Conservation (phyloP, 495 filamentous ascomycete genomes). For the Astrocystis sublimbata region DNA sequence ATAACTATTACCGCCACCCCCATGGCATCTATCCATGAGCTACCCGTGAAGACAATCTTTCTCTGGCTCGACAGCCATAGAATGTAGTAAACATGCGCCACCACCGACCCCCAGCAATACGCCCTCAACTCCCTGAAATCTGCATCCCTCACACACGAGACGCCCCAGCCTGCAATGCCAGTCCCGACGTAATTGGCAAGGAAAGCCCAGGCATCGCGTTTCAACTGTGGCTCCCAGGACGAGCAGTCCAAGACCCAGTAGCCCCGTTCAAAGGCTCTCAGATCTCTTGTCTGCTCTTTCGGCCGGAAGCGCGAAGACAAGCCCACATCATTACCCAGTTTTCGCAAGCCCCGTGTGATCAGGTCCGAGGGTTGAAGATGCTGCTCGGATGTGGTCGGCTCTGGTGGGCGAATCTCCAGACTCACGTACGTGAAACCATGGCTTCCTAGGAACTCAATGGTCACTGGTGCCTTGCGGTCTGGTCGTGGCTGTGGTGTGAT, state of each 20-base stretch:
- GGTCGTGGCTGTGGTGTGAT: conserved; percentile 30
- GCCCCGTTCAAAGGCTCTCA: conserved; percentile 63
- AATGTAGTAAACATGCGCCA: conserved; percentile 63
- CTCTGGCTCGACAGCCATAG: conserved; percentile 64
- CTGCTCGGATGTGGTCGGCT: conserved; percentile 25
- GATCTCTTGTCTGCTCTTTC: conserved; percentile 45
- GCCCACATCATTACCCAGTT: conserved; percentile 54
- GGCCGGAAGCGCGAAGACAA: conserved; percentile 55
- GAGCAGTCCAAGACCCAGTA: conserved; percentile 63
- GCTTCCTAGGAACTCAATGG: conserved; percentile 21
- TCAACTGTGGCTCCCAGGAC: conserved; percentile 42
- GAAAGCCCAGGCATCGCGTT: conserved; percentile 60
- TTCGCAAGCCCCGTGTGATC: conserved; percentile 56
- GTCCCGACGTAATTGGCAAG: conserved; percentile 58
- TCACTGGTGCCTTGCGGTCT: conserved; percentile 11
- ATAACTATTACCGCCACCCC: conserved; percentile 53
- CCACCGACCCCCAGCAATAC: conserved; percentile 67
- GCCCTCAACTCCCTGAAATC: conserved; percentile 49
- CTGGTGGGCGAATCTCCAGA: conserved; percentile 41
- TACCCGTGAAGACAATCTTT: conserved; percentile 52
- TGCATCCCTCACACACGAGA: conserved; percentile 45
- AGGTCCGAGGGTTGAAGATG: conserved; percentile 31
- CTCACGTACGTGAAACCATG: conserved; percentile 32
- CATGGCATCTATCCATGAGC: conserved; percentile 58
- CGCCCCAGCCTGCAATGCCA: conserved; percentile 67